These are phyloP conservation scores for Spatholobus suberectus DNA, from an alignment of 306 rosid species.

Conservation along the genomic window DNA sequence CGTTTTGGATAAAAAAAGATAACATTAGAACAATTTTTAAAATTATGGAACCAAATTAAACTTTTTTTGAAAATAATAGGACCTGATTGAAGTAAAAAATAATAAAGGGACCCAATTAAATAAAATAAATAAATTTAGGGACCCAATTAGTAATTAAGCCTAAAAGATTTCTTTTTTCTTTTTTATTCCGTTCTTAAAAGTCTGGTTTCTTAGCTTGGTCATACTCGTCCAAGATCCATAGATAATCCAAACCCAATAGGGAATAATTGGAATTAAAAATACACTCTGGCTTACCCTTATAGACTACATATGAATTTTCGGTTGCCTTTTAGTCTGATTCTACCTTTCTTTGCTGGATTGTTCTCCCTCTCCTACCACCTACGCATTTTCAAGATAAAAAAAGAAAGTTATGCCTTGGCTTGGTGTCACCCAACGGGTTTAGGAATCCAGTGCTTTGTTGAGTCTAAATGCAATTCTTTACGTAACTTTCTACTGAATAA, in stretches of 20 bases:
- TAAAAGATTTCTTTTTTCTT: too few relatives aligned
- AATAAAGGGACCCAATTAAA: too few relatives aligned
- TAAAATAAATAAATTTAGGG: too few relatives aligned
- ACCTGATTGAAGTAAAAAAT: too few relatives aligned
- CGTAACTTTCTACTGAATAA: slow-evolving; percentile 63
- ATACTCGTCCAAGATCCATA: slow-evolving; percentile 13
- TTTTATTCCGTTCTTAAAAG: not conserved
- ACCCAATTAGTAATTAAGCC: too few relatives aligned
- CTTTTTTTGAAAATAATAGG: too few relatives aligned
- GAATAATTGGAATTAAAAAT: slow-evolving; percentile 21
- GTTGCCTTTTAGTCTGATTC: slow-evolving; percentile 54
- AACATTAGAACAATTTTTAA: too few relatives aligned
- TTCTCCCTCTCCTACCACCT: slow-evolving; percentile 42
- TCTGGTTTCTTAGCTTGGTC: not conserved
- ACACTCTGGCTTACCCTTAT: slow-evolving; percentile 12
- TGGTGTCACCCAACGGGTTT: slow-evolving; percentile 45
- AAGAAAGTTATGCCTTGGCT: slow-evolving; percentile 17
- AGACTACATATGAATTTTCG: not conserved
- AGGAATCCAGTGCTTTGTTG: slow-evolving; percentile 63
- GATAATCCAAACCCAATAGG: slow-evolving; percentile 9
- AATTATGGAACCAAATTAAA: too few relatives aligned
- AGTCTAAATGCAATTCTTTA: slow-evolving; percentile 60
- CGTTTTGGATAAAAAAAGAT: too few relatives aligned
- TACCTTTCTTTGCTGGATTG: slow-evolving; percentile 65
- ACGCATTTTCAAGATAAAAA: slow-evolving; percentile 9